These are phyloP conservation scores for Boletus insuetus DNA, from an alignment of 768 basidiomycete species.

Conservation along the genomic window DNA sequence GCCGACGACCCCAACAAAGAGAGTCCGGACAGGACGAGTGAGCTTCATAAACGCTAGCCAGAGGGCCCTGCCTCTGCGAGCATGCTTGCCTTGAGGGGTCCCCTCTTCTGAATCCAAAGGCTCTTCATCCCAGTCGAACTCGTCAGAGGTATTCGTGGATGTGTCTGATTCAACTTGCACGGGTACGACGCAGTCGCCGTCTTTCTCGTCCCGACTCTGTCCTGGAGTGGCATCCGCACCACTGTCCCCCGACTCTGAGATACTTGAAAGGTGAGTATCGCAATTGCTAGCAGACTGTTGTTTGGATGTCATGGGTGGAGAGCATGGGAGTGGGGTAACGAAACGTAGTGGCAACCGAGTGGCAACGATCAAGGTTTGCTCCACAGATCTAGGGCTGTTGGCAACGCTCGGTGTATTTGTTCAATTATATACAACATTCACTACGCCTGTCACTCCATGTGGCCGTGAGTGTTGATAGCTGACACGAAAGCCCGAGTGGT, in stretches of 20 bases:
- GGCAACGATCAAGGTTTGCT: neutral
- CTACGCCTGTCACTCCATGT: no score
- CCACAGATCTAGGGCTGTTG: neutral
- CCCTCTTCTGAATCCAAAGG: slow-evolving; percentile 30
- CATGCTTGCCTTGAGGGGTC: slow-evolving; percentile 36
- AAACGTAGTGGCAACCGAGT: neutral
- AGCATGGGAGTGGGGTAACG: slow-evolving; percentile 2
- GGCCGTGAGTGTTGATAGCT: no score
- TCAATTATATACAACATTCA: no score
- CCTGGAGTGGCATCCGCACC: neutral
- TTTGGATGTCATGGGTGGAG: slow-evolving; percentile 12
- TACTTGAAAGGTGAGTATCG: slow-evolving; percentile 3
- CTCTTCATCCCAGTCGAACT: slow-evolving; percentile 75
- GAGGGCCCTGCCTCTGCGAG: slow-evolving; percentile 58
- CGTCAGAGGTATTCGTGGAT: slow-evolving; percentile 62
- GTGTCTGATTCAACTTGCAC: slow-evolving; percentile 30
- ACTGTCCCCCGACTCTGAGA: slow-evolving; percentile 8
- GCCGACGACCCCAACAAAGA: slow-evolving; percentile 59
- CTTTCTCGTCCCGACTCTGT: slow-evolving; percentile 10
- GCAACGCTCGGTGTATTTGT: neutral
- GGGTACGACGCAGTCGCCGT: slow-evolving; percentile 6
- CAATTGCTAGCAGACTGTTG: slow-evolving; percentile 4
- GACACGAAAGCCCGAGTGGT: no score
- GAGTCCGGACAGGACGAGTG: slow-evolving; percentile 53
- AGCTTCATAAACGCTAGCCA: slow-evolving; percentile 69